Conservation (phyloP, 768 basidiomycete genomes). For the Flagelloscypha sp. region DNA sequence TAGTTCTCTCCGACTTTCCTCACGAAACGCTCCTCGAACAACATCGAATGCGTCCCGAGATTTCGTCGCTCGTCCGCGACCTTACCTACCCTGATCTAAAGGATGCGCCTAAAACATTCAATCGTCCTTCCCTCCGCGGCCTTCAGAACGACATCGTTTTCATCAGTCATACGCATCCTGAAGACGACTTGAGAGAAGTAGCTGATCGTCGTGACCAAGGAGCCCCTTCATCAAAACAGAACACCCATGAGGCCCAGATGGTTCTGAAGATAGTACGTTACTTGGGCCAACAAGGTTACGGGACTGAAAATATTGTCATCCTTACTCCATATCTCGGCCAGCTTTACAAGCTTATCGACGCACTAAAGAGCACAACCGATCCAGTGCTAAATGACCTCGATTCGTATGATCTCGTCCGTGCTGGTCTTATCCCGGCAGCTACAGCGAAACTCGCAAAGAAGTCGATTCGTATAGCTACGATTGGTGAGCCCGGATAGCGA, state of each 20-base stretch:
- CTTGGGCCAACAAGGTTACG: conserved; percentile 61
- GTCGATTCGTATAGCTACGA: conserved; percentile 51
- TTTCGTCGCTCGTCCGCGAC: conserved; percentile 49
- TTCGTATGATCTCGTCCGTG: conserved; percentile 46
- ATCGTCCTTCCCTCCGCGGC: conserved; percentile 46
- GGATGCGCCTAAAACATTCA: conserved; percentile 43
- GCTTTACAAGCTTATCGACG: conserved; percentile 39
- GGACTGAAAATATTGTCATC: conserved; percentile 50
- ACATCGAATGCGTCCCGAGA: conserved; percentile 72
- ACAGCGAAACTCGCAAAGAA: conserved; percentile 33
- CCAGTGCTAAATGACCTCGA: conserved; percentile 60
- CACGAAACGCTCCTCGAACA: conserved; percentile 48
- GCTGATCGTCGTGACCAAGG: conserved; percentile 39
- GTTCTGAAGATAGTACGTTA: conserved; percentile 58
- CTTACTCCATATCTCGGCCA: conserved; percentile 68
- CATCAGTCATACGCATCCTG: conserved; percentile 46
- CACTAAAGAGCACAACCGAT: conserved; percentile 39
- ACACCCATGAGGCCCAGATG: conserved; percentile 53
- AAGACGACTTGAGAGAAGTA: conserved; percentile 36
- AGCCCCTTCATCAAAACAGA: conserved; percentile 51
- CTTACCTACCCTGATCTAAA: conserved; percentile 59
- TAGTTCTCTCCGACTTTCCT: conserved; percentile 54
- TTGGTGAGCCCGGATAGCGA: conserved; percentile 39
- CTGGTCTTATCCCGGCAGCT: conserved; percentile 39
- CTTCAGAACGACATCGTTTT: conserved; percentile 52